Evolutionary conservation across 1,284 basidiomycete species (phyloP).

Genomic region (Boletus smithii): DNA sequence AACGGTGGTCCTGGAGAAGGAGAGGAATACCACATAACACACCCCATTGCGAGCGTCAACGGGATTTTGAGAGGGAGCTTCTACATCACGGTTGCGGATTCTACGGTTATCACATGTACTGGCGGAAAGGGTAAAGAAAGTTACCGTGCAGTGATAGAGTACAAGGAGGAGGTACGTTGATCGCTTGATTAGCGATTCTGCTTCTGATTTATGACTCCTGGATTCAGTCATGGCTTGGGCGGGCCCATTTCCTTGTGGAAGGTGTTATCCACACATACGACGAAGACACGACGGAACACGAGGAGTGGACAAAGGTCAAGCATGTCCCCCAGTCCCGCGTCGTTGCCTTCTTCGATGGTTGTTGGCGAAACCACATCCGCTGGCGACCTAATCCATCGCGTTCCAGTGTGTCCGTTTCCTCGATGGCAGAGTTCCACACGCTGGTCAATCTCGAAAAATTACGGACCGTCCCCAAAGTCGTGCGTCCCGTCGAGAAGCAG

Average conservation of each 20-base stretch:
- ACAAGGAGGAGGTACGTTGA: conserved; percentile 86
- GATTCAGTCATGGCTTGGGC: conserved; percentile 84
- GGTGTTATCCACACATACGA: conserved; percentile 86
- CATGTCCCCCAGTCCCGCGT: conserved; percentile 81
- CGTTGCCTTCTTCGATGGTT: conserved; percentile 83
- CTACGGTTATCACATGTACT: conserved; percentile 79
- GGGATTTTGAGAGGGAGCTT: conserved; percentile 88
- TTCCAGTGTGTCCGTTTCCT: conserved; percentile 39
- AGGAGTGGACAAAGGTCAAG: conserved; percentile 85
- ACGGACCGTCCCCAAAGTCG: conserved; percentile 76
- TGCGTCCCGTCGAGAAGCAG: conserved; percentile 81
- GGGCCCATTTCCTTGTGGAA: conserved; percentile 83
- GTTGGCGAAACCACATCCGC: conserved; percentile 81
- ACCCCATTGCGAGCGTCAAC: conserved; percentile 88
- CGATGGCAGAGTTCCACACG: conserved; percentile 56
- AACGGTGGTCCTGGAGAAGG: conserved; percentile 75
- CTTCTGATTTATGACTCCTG: conserved; percentile 5
- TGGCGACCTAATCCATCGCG: conserved; percentile 67
- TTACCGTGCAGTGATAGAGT: conserved; percentile 84
- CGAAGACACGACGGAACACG: conserved; percentile 56
- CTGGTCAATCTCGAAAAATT: conserved; percentile 80
- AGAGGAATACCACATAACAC: conserved; percentile 85
- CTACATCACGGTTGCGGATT: conserved; percentile 84
- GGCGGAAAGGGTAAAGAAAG: conserved; percentile 60
- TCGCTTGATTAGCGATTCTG: not conserved